Conservation (phyloP, 2,329 filamentous ascomycete species). For the Botryotinia convoluta region DNA sequence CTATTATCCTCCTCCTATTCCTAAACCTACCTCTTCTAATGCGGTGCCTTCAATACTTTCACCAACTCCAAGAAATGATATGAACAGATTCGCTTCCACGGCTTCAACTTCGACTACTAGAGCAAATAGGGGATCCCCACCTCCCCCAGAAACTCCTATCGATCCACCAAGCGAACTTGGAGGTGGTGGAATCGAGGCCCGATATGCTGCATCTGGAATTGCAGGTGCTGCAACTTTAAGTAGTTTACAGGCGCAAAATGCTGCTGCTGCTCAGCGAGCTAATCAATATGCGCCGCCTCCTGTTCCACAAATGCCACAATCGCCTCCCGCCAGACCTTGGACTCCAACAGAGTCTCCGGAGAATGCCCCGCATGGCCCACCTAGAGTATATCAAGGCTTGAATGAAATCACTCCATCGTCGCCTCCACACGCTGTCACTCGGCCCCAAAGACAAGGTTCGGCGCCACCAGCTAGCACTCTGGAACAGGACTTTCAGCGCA, state of each 20-base stretch:
- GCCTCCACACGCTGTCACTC: slow-evolving; percentile 44
- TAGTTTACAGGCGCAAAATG: slow-evolving; percentile 68
- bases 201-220: slow-evolving; percentile 88
- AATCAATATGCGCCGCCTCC: slow-evolving; percentile 67
- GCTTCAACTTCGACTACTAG: slow-evolving; percentile 91
- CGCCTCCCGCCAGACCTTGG: slow-evolving; percentile 65
- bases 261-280: slow-evolving; percentile 75
- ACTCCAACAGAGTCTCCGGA: slow-evolving; percentile 91
- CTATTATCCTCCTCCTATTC: slow-evolving; percentile 59
- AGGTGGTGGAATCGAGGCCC: slow-evolving; percentile 80
- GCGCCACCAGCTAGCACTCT: slow-evolving; percentile 65
- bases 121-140: slow-evolving; percentile 87
- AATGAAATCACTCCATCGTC: slow-evolving; percentile 56
- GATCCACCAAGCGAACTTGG: slow-evolving; percentile 68
- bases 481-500: slow-evolving; percentile 80
- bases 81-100: slow-evolving; percentile 70
- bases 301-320: slow-evolving; percentile 41
- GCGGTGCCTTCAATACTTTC: slow-evolving; percentile 30
- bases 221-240: slow-evolving; percentile 80
- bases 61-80: slow-evolving; percentile 40
- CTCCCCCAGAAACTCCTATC: slow-evolving; percentile 88
- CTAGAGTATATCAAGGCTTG: slow-evolving; percentile 85
- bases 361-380: slow-evolving; percentile 81
- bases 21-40: slow-evolving; percentile 29
- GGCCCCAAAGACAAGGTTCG: slow-evolving; percentile 34